Evolutionary conservation across 352 stramenopile genomes (phyloP), one percentile per base, ranked within the genome.

Genomic region (Globisporangium parvum): DNA sequence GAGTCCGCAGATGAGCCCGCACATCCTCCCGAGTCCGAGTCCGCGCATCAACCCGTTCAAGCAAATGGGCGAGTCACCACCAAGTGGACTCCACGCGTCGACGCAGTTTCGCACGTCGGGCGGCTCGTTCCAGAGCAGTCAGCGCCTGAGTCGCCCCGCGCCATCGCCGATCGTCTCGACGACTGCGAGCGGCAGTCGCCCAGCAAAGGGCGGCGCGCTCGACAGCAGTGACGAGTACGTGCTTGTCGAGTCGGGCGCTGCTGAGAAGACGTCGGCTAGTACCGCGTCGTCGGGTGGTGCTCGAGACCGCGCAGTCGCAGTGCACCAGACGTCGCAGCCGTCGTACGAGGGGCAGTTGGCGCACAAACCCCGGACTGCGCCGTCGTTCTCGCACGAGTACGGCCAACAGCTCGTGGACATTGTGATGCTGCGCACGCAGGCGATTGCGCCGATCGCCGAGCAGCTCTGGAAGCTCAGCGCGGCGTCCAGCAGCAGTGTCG

Each of bases 11-110:
- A 80, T 87, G 71, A 90, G 80, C 47, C 80, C 80, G 2, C 69
- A 80, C 33, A 72, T 85, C 11, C 53, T 87, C 8, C 73, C 77
- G 18, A 85, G 71, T 24, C 75, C 76, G 33, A 74, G 61, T 10
- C 80, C 77, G 35, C 70, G 80, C 24, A 90, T 88, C 59, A 90
- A 90, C 26, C 80, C 80, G 17, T 90, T 90, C 51, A 88, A 88
- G 56, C 65, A 78, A 41, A 51, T 77, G 18, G 69, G 70, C 14
- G 76, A 79, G 37, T 80, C 69, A 1, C 67, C 71, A 15, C 63
- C 69, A 35, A 62, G 61, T 40, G 63, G 47, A 18, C 52, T 62
- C 63, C 52, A 57, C n/a, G 21, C 21, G 12, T 63, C 57, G 31
- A 45, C 20, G 20, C 28, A 47, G n/a, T 35, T 60, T 5, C 54